Base-by-base conservation (phyloP, 345 rosid species). In the Iberis pinnata region DNA sequence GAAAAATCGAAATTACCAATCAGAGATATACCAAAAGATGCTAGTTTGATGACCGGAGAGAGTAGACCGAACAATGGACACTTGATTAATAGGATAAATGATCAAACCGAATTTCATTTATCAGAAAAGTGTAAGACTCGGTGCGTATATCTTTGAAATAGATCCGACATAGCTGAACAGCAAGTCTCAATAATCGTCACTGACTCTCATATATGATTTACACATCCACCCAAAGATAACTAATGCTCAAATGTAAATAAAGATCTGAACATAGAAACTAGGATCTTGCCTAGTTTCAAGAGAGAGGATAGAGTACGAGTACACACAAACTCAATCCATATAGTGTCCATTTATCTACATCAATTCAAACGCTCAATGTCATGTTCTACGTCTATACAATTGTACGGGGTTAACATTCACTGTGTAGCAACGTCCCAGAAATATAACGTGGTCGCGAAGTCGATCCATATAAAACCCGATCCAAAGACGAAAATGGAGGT, bases 1-100 rank as follows among this genome's bases (percentile, higher is more conserved):
- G 15, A 25, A 12, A 43, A 51, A 19, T 7, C 15, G 43, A 6
- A 57, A 19, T 6, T 32, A 40, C 13, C 7, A 49, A 50, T 48
- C 47, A 44, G 37, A 49, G 26, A 48, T 18, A 48, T 18, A 32
- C 2, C 17, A 26, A 44, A 56, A 12, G 29, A 69, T 39, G 14
- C 15, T 36, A 59, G 4, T 32, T 51, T 52, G 29, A 20, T 12
- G 18, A 11, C 24, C 38, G 9, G 39, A 58, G 56, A 41, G 33
- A 16, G 18, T 13, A 12, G 2, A 56, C 38, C 6, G 49, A 32
- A 42, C 27, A 41, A 33, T 17, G 38, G 43, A 55, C 36, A 40
- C 11, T 40, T 0, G 38, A n/a, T n/a, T n/a, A n/a, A n/a, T n/a
- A n/a, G n/a, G n/a, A n/a, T n/a, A n/a, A n/a, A n/a, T n/a, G n/a